Base-by-base conservation (phyloP, 441 rosid genomes). In the Daphne laureola region DNA sequence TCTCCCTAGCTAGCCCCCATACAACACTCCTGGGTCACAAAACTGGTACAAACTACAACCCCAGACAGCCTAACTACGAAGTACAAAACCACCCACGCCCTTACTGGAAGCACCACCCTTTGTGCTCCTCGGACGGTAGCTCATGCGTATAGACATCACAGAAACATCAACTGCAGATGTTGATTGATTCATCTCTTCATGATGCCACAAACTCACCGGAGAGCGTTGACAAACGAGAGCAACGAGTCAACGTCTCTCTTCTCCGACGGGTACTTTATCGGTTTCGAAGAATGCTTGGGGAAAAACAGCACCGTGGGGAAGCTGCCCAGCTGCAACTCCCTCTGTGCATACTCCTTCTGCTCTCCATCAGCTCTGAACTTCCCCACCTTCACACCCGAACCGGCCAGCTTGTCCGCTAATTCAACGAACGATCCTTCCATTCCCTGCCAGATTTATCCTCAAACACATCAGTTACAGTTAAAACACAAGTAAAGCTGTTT, bases 281-380 rank as follows among this genome's bases (percentile, higher is more conserved):
- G 74, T 43, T 67, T 64, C 8, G 76, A 16, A 13, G 82, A 71
- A 38, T 71, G 70, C 45, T 71, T 72, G 0, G 82, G 80, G 61
- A 77, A 77, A 35, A 77, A 61, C 21, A 80, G 72, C 31, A 77
- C 63, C 0, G 85, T 80, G 0, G 85, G 83, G 64, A 72, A 80
- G 67, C 78, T 77, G 11, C 61, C 68, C 23, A 74, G 63, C 48
- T 72, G 82, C 51, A 77, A 57, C 38, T 70, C 69, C 57, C 68
- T 69, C 59, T 74, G 64, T 14, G 82, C 77, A 59, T 69, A 77
- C 46, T 56, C 80, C 26, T 77, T 74, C 60, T 77, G 65, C 15
- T 74, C 77, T 17, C 75, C 86, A 12, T 80, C 86, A 0, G 86
- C 80, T 1, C 54, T 43, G 42, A 80, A 80, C 26, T 80, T 77